A percentile compares a stretch with the other conserved stretches of the same genome.
These are phyloP conservation scores for Albifimbria verrucaria DNA, from an alignment of 2,329 filamentous ascomycete genomes.

Conservation along the genomic window DNA sequence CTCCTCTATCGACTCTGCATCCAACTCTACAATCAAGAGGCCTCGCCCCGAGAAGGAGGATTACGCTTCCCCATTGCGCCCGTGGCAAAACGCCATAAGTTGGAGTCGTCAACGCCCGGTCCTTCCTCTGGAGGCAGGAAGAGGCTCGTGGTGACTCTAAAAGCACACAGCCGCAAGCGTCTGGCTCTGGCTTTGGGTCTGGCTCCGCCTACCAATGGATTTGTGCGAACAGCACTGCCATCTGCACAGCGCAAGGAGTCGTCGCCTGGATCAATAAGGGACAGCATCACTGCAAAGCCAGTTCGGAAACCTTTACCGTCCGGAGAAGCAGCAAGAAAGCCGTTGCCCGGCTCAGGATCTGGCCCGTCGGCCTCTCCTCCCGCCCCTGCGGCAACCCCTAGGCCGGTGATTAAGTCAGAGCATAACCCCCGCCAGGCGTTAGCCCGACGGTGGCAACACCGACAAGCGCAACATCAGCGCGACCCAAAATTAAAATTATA, in stretches of 20 bases:
- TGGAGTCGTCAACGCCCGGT: conserved; percentile 21
- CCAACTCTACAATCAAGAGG: conserved; percentile 26
- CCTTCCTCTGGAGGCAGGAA: conserved; percentile 17
- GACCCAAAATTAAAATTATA: conserved; percentile 36
- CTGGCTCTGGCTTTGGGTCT: conserved; percentile 31
- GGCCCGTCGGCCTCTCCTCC: conserved; percentile 19
- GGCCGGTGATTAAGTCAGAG: conserved; percentile 20
- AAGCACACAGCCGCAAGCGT: conserved; percentile 28
- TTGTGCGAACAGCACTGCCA: conserved; percentile 29
- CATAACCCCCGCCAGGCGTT: conserved; percentile 13
- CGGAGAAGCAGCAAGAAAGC: conserved; percentile 25
- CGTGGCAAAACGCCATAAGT: conserved; percentile 37
- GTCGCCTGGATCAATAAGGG: conserved; percentile 18
- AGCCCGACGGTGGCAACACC: conserved; percentile 20
- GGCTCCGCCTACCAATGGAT: conserved; percentile 10
- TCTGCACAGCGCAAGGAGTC: conserved; percentile 23
- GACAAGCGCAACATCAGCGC: conserved; percentile 14
- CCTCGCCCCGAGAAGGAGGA: conserved; percentile 35
- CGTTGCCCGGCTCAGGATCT: conserved; percentile 21
- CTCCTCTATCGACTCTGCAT: conserved; percentile 13
- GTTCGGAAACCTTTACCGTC: conserved; percentile 32
- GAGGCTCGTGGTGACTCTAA: conserved; percentile 34
- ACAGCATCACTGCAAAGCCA: conserved; percentile 30
- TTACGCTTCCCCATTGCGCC: conserved; percentile 25
- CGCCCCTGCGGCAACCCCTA: conserved; percentile 18